phyloP scores from a whole-genome alignment of 768 basidiomycete species.

The Mycena rebaudengoi region DNA sequence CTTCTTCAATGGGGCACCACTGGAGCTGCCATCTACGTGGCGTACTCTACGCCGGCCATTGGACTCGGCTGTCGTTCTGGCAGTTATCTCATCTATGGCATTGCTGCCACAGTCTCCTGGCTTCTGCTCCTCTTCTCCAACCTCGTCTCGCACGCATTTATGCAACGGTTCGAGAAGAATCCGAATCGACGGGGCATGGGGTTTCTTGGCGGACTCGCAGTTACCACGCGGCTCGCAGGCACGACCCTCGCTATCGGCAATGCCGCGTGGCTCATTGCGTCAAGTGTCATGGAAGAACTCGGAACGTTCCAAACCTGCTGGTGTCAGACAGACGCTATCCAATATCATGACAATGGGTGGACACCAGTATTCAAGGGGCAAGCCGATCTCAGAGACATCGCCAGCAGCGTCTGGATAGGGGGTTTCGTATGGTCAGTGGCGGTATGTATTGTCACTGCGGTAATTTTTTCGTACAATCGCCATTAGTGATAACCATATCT shows the following conservation, averaged over 20 bases:
- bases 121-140: conserved; percentile 37
- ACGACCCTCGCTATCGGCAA: conserved; percentile 20
- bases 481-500: too few relatives aligned
- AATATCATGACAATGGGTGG: not conserved
- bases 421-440: conserved; percentile 5
- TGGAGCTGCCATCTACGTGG: conserved; percentile 31
- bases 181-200: not conserved
- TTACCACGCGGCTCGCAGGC: conserved; percentile 9
- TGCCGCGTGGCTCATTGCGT: conserved; percentile 23
- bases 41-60: conserved; percentile 27
- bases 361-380: conserved; percentile 11
- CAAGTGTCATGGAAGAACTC: conserved; percentile 20
- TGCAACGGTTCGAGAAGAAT: conserved; percentile 10
- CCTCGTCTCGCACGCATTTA: conserved; percentile 18
- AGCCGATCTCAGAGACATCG: not conserved
- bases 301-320: conserved; percentile 25
- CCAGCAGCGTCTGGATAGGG: conserved; percentile 7
- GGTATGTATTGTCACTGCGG: conserved; percentile 5
- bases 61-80: conserved; percentile 45
- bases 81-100: conserved; percentile 38
- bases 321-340: conserved; percentile 20
- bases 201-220: conserved; percentile 14
- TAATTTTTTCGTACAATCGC: conserved; percentile 4
- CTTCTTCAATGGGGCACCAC: conserved; percentile 43
- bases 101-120: conserved; percentile 38